These are phyloP conservation scores for Hawksworthiomyces lignivorus DNA, from an alignment of 2,329 filamentous ascomycete genomes.

Conservation along the genomic window DNA sequence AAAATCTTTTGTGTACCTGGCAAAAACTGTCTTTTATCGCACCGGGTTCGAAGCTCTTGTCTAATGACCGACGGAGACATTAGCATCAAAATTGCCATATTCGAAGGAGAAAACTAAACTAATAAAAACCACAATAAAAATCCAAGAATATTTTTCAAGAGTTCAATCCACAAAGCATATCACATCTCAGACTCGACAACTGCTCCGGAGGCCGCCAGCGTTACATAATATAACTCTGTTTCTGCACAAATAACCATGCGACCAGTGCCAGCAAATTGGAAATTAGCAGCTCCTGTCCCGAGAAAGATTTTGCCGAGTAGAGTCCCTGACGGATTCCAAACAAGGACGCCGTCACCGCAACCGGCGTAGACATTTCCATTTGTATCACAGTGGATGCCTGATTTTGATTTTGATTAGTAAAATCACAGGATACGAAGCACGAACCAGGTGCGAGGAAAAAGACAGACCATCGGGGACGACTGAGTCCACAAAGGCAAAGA, in stretches of 20 bases:
- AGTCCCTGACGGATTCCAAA: constrained; percentile 40
- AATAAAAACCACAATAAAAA: too few relatives aligned
- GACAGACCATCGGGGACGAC: constrained; percentile 50
- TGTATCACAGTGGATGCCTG: constrained; percentile 46
- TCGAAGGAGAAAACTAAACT: too few relatives aligned
- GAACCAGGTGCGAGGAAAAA: background rate
- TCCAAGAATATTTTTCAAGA: too few relatives aligned
- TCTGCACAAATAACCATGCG: constrained; percentile 35
- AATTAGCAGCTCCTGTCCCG: constrained; percentile 37
- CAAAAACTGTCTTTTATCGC: background rate
- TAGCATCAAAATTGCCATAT: too few relatives aligned
- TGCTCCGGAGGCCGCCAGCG: constrained; percentile 20
- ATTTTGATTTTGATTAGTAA: background rate
- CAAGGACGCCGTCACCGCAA: constrained; percentile 42
- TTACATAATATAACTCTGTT: constrained; percentile 32
- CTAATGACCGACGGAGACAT: too few relatives aligned
- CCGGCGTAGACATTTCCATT: constrained; percentile 48
- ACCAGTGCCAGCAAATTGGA: constrained; percentile 37
- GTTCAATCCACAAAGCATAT: too few relatives aligned
- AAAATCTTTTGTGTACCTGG: background rate
- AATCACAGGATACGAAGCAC: background rate
- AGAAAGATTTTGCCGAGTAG: constrained; percentile 51
- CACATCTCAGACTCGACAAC: constrained; percentile 11
- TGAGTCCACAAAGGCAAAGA: constrained; percentile 48
- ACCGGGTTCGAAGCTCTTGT: too few relatives aligned